Base-by-base conservation (phyloP, 2,329 filamentous ascomycete species). In the Sporothrix schenckii region DNA sequence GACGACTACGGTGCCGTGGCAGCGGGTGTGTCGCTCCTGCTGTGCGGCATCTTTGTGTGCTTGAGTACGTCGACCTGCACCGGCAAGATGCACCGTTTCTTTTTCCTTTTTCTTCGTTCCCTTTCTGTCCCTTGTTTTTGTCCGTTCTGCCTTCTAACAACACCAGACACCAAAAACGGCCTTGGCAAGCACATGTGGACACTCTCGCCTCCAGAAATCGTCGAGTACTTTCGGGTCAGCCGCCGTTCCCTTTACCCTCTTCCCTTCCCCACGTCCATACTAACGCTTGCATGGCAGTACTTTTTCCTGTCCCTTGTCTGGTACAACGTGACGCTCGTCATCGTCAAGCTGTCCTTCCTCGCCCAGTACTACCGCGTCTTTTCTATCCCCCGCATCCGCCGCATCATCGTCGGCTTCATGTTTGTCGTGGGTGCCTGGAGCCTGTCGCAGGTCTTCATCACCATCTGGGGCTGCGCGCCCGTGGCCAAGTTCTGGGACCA, bases 401-500 rank as follows among this genome's bases (percentile, higher is more conserved):
- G 56, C 27, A 61, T 63, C 44, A 53, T 69, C 24, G 1, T 69
- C 1, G 41, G 27, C 13, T 16, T 16, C 2, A 61, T 61, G 54
- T 21, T 61, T 14, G 7, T 61, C 30, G 61, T 69, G 16, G 21
- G 27, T 30, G 54, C 44, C 44, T 69, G 67, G 67, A 61, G 54
- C n/a, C 5, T 44, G n/a, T 69, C 67, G n/a, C 67, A 69, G 27
- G 39, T 69, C 44, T 61, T 69, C 24, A 47, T 69, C 27, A 47
- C 27, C 41, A 78, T 80, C 53, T 80, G 81, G 60, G 76, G 74
- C 27, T 81, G 80, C 71, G 71, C 72, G 0, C 80, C 80, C 0
- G 70, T 81, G 16, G 73, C 77, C n/a, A 78, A 76, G 44, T 80
- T 80, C 71, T 81, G 80, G 80, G 74, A 76, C 0, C 74, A 76